Base-by-base conservation (phyloP, 2,329 filamentous ascomycete species). In the Diplodia intermedia region DNA sequence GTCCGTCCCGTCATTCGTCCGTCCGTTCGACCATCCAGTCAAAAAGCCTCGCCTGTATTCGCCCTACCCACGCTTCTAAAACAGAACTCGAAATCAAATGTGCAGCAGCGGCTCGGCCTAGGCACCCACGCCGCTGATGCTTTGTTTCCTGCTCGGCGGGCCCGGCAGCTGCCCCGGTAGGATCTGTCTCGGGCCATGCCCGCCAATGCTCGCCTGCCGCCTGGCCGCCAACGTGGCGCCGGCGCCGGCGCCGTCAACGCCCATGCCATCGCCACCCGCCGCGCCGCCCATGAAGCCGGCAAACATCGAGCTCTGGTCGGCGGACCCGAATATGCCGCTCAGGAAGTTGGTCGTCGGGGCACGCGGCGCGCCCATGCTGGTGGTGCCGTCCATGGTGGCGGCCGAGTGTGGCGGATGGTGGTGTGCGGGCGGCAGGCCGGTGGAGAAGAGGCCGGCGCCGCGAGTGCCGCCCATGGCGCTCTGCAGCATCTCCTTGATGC, bases 401-500 rank as follows among this genome's bases (percentile, higher is more conserved):
- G 47, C 55, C 6, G 65, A 53, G 9, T 57, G 43, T 7, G 56
- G 38, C 20, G 56, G 66, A 6, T 33, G 33, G 38, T 18, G 9
- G 40, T 31, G 12, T 15, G 56, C 54, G 4, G 67, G 67, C 14
- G 52, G 61, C 2, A 54, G 50, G 8, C 67, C 66, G 8, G 66
- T 68, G 3, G 66, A 68, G 70, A 85, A 85, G 15, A 85, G 76
- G 3, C 81, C 79, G 8, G 79, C 80, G 23, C 81, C 82, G 70
- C 74, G 80, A 71, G 74, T 80, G n/a, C 82, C 83, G 6, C 85
- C 85, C 36, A 89, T 79, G 0, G 86, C 86, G 69, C 86, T 86
- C 6, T 83, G 84, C 40, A 90, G 81, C 84, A 88, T 87, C 74
- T 88, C 86, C 72, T 87, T 88, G 80, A 89, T 86, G 49, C 88